Base-by-base conservation (phyloP, 1,139 yeast species). In the Yamadazyma diddensiae region DNA sequence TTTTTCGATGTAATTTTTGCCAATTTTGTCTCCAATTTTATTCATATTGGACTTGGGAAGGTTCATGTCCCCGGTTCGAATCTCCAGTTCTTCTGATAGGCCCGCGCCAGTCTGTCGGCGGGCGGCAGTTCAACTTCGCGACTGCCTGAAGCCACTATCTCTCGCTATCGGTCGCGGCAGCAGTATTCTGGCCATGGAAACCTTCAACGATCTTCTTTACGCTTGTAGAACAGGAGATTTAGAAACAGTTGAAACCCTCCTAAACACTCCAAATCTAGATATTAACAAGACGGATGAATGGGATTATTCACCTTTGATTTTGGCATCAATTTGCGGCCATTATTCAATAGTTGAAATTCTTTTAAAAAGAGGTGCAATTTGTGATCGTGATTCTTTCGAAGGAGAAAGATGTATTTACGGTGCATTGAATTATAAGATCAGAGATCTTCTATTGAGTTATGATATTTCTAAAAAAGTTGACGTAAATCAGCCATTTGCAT, bases 371-470 rank as follows among this genome's bases (percentile, higher is more conserved):
- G 94, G 94, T 6, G 88, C 94, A 0, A 68, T 78, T 2, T 82
- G 90, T 53, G 90, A 82, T 52, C 66, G 88, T 49, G 92, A 83
- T 49, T 79, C 88, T 14, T 79, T 78, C 49, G 85, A 83, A 53
- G 94, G 94, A 2, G 87, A 82, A 8, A 66, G 94, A 28, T 83
- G 92, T 43, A 68, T 83, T 2, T 82, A 84, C 49, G 94, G 90
- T 2, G 94, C 94, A 0, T 56, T 84, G 36, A 84, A 73, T 16
- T 87, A 82, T 47, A 57, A 63, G 9, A 84, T 84, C 16, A 56
- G 88, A 29, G 70, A 74, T 33, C 52, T 81, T 17, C 55, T 84
- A 36, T 52, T 79, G 13, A 67, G 77, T 36, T 79, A 71, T 49
- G 88, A 82, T 50, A 71, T 83, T 29, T 73, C 86, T 4, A 83